Percentiles rank a stretch among this genome's conserved stretches.
phyloP scores from a whole-genome alignment of 805 yeast genomes.

The Blastobotrys chiropterorum region DNA sequence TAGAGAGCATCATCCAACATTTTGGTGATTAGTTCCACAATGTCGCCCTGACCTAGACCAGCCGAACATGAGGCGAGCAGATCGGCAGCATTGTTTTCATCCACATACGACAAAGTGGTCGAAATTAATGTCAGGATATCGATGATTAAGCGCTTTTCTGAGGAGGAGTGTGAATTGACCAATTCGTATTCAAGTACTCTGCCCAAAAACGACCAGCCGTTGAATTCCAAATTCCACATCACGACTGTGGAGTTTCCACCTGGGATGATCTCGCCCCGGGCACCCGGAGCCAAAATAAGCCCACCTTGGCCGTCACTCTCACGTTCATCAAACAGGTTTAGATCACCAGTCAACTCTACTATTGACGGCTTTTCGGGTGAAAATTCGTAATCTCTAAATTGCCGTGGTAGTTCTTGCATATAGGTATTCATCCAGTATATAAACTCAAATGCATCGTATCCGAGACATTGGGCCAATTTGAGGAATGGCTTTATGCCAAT shows the following conservation, averaged over 20 bases:
- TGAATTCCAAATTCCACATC: constrained; percentile 64
- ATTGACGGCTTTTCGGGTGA: constrained; percentile 45
- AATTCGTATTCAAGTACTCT: constrained; percentile 56
- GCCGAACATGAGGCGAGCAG: constrained; percentile 37
- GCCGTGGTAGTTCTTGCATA: constrained; percentile 41
- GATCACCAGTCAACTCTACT: constrained; percentile 42
- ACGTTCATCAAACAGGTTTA: constrained; percentile 52
- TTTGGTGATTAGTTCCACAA: constrained; percentile 55
- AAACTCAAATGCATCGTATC: constrained; percentile 60
- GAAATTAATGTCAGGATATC: constrained; percentile 49
- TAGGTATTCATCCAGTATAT: constrained; percentile 55
- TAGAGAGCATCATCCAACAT: constrained; percentile 65
- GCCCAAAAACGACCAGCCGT: constrained; percentile 86
- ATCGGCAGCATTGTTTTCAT: constrained; percentile 37
- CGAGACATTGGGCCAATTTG: constrained; percentile 47
- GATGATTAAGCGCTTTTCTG: constrained; percentile 35
- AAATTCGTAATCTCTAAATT: constrained; percentile 39
- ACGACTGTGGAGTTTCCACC: constrained; percentile 38
- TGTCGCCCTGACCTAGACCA: constrained; percentile 43
- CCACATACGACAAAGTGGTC: constrained; percentile 38
- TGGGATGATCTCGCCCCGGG: constrained; percentile 67
- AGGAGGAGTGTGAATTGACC: neutral
- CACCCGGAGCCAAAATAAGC: constrained; percentile 45
- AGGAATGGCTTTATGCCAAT: constrained; percentile 52
- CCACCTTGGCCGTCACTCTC: constrained; percentile 42